phyloP scores from a whole-genome alignment of 208 protist species.

The Trypanosoma boissoni region DNA sequence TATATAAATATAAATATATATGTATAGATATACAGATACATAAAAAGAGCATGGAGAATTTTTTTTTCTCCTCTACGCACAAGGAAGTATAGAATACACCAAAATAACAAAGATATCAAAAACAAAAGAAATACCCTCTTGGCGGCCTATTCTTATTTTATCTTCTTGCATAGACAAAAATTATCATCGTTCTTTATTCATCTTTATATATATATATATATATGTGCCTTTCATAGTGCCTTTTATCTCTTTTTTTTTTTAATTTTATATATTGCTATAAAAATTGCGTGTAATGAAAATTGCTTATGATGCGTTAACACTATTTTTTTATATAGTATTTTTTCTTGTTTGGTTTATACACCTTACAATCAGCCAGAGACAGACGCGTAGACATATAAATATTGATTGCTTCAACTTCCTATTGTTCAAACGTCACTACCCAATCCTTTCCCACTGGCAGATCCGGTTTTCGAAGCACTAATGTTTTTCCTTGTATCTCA shows the following conservation, averaged over 20 bases:
- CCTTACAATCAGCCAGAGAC: neutral
- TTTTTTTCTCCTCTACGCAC: neutral
- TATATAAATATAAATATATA: slow-evolving; percentile 2
- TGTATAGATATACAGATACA: neutral
- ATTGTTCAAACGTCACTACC: slow-evolving; percentile 45
- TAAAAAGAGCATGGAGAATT: no score
- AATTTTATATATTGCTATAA: neutral
- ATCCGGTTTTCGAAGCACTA: slow-evolving; percentile 62
- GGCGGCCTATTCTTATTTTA: no score
- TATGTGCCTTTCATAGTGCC: slow-evolving; percentile 1
- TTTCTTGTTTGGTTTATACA: neutral
- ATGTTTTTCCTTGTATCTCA: slow-evolving; percentile 43
- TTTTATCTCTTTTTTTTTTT: slow-evolving; percentile 10
- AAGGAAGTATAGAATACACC: neutral
- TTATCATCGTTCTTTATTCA: no score
- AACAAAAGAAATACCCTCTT: no score
- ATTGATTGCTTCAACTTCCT: neutral
- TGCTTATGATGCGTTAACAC: no score
- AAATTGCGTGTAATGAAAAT: neutral
- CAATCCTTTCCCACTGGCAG: slow-evolving; percentile 52
- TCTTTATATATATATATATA: neutral
- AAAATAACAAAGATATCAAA: neutral
- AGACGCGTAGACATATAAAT: no score
- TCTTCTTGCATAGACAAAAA: no score
- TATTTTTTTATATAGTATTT: no score